Evolutionary conservation across 179 eudicot species (phyloP).

Genomic region (Gypsophila paniculata): DNA sequence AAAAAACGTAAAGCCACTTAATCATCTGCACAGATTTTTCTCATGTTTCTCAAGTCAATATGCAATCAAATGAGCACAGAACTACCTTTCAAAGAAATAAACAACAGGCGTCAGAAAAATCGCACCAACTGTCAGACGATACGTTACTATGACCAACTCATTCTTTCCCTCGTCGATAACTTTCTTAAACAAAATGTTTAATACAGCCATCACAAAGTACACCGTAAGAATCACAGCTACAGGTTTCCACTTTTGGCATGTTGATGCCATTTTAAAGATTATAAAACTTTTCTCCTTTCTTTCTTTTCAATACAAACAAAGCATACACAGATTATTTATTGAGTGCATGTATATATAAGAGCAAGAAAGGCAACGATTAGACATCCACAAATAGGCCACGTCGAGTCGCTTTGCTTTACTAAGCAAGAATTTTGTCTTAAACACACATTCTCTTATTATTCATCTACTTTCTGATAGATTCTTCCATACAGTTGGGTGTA

Average conservation of each 20-base stretch:
- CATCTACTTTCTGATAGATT: constrained; percentile 21
- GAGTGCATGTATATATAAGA: constrained; percentile 21
- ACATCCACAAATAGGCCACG: constrained; percentile 17
- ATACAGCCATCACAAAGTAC: constrained; percentile 45
- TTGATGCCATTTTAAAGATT: constrained; percentile 26
- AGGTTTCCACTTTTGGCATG: constrained; percentile 48
- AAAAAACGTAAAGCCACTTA: neutral
- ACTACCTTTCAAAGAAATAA: constrained; percentile 59
- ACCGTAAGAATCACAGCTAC: constrained; percentile 43
- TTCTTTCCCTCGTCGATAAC: constrained; percentile 45
- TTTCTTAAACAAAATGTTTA: constrained; percentile 59
- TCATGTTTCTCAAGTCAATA: neutral
- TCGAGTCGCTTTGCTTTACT: constrained; percentile 26
- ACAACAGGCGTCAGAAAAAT: constrained; percentile 62
- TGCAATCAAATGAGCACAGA: constrained; percentile 13
- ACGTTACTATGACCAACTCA: constrained; percentile 46
- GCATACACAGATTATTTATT: constrained; percentile 3
- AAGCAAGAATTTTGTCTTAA: constrained; percentile 14
- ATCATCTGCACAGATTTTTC: neutral
- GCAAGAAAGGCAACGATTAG: constrained; percentile 23
- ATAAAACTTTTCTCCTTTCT: neutral
- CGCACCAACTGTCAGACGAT: constrained; percentile 48
- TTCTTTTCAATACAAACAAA: constrained; percentile 12
- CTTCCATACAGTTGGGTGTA: constrained; percentile 21
- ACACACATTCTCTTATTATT: constrained; percentile 18